Base-by-base conservation (phyloP, 129 eudicot species). In the Flaveria trinervia region DNA sequence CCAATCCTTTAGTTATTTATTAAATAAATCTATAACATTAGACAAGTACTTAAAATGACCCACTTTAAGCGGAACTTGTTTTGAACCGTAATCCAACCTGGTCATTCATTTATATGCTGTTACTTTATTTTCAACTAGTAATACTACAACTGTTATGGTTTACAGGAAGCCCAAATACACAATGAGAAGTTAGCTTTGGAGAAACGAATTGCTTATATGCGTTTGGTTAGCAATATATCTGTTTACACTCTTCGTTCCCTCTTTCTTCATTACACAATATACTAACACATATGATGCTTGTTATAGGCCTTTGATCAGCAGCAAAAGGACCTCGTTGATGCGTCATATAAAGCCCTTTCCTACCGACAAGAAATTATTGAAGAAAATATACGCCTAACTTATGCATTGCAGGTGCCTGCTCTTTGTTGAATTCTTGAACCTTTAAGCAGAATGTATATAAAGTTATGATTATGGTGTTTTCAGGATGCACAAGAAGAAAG, bases 401-500 rank as follows among this genome's bases (percentile, higher is more conserved):
- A 94, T 84, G 96, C 97, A 57, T 83, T 94, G 71, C 92, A 94
- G 98, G 98, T 91, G 39, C 44, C 50, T 41, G 43, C 36, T 69
- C 20, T 67, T 25, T 61, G 51, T 61, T 78, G 43, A 14, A 46
- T 70, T 61, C 30, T 15, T 50, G 44, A 77, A 54, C 30, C 25
- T 66, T 68, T 70, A 65, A 68, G 39, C 46, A 30, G 17, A 66
- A 17, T 16, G 56, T 41, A 50, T 73, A 57, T 74, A 36, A 51
- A 22, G 45, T 22, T 79, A 7, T 33, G 8, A 44, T 22, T 76
- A 18, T 68, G 68, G 17, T 78, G 51, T 82, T 70, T 82, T 81
- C 91, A 93, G 98, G 95, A 89, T 80, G 97, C 92, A 73, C 96
- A 88, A 73, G 87, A 93, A 87, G 97, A 93, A 86, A 84, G 97